These are phyloP conservation scores for Nemophila menziesii DNA, from an alignment of 257 asterid species.

Conservation along the genomic window DNA sequence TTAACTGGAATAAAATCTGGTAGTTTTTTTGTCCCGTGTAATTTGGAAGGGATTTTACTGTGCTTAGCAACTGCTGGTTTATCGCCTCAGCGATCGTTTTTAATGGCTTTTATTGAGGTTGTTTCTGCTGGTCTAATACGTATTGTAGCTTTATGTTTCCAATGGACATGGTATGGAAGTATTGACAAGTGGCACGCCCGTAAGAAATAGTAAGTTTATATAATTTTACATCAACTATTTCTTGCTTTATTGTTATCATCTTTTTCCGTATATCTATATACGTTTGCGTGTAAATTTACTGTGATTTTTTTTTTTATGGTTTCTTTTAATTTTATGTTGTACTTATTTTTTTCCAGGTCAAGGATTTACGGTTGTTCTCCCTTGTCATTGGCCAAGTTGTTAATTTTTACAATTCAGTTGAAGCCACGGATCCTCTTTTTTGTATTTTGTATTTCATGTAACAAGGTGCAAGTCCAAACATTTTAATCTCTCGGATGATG, in stretches of 20 bases:
- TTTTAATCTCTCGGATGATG: not conserved
- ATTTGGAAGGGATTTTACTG: constrained; percentile 66
- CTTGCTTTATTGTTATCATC: not conserved
- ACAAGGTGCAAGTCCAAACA: not conserved
- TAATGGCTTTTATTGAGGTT: constrained; percentile 79
- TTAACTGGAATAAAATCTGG: constrained; percentile 57
- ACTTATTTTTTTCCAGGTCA: not conserved
- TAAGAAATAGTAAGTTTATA: constrained; percentile 21
- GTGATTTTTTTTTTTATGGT: not conserved
- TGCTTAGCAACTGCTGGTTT: constrained; percentile 73
- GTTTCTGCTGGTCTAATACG: constrained; percentile 48
- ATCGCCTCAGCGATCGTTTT: constrained; percentile 84
- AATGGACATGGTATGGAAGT: constrained; percentile 81
- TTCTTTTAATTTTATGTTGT: not conserved
- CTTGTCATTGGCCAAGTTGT: too few species aligned
- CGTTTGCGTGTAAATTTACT: too few species aligned
- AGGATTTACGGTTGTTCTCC: too few species aligned
- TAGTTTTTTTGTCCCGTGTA: constrained; percentile 66
- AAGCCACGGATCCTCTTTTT: not conserved
- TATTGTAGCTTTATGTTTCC: constrained; percentile 66
- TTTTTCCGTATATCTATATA: too few species aligned
- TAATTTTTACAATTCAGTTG: too few species aligned
- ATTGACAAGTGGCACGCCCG: constrained; percentile 51
- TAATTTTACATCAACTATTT: not conserved
- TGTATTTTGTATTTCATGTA: not conserved